Conservation (phyloP, 176 grass and related monocot genomes). For the Avena insularis region DNA sequence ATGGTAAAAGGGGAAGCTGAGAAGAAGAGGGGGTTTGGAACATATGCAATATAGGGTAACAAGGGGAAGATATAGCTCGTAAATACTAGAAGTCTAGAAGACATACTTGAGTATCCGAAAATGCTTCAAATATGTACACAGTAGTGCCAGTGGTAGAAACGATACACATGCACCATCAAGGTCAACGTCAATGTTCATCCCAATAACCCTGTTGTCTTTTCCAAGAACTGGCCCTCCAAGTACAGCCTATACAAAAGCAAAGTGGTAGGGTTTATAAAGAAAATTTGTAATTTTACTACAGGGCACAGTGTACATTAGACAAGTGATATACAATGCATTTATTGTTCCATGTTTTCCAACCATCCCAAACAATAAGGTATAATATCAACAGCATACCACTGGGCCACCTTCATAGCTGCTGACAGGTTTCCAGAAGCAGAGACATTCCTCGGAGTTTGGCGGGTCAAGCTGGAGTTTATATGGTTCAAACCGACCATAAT, state of each 20-base stretch:
- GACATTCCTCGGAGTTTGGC: neutral
- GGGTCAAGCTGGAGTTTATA: neutral
- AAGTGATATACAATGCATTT: neutral
- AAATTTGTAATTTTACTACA: neutral
- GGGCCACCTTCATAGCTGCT: neutral
- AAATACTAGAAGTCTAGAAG: slow-evolving; percentile 15
- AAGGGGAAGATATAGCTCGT: neutral
- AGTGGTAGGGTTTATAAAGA: neutral
- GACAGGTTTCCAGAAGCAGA: neutral
- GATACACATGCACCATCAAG: neutral
- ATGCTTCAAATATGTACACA: neutral
- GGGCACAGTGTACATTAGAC: neutral
- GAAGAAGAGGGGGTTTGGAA: slow-evolving; percentile 8
- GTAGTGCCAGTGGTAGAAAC: neutral
- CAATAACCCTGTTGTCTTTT: neutral
- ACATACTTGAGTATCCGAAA: slow-evolving; percentile 13
- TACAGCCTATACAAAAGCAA: slow-evolving; percentile 31
- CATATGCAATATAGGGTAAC: slow-evolving; percentile 11
- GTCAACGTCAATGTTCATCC: neutral
- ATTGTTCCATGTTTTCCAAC: neutral
- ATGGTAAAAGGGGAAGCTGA: neutral
- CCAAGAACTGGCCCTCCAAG: slow-evolving; percentile 37
- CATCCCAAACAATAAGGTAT: neutral
- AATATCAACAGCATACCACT: neutral
- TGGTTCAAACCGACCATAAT: neutral